These are phyloP conservation scores for Xylariaceae sp. DNA, from an alignment of 2,329 filamentous ascomycete species.

Conservation along the genomic window DNA sequence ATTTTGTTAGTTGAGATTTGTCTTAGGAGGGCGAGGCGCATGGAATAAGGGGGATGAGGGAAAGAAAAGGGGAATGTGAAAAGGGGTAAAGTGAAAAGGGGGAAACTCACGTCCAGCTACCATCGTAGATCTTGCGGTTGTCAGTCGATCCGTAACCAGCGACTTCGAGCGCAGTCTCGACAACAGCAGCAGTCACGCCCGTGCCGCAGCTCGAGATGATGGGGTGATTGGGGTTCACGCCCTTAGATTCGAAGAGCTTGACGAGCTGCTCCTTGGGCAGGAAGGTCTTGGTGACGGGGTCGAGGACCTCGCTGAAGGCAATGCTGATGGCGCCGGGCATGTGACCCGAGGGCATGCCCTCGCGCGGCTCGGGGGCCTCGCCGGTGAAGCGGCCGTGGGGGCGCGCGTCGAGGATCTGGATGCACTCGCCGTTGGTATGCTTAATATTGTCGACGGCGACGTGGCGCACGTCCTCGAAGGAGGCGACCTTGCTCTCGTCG, in stretches of 20 bases:
- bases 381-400: slow-evolving; percentile 76
- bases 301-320: slow-evolving; percentile 72
- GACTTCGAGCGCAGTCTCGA: slow-evolving; percentile 79
- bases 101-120: slow-evolving; percentile 86
- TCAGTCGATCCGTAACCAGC: slow-evolving; percentile 66
- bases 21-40: no score
- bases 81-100: neutral
- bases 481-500: slow-evolving; percentile 60
- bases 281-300: slow-evolving; percentile 76
- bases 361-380: slow-evolving; percentile 76
- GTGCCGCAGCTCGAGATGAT: slow-evolving; percentile 89
- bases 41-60: no score
- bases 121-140: slow-evolving; percentile 79
- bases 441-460: slow-evolving; percentile 72
- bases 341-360: slow-evolving; percentile 82
- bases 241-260: slow-evolving; percentile 72
- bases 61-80: no score
- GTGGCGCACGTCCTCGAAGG: slow-evolving; percentile 77
- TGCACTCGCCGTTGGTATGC: slow-evolving; percentile 60
- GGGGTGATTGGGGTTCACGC: slow-evolving; percentile 71
- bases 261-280: slow-evolving; percentile 66
- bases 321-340: slow-evolving; percentile 84
- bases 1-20: neutral
- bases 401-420: slow-evolving; percentile 87
- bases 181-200: slow-evolving; percentile 85